Evolutionary conservation across 2,329 filamentous ascomycete genomes (phyloP).

Genomic region (Ophiostoma novo-ulmi): DNA sequence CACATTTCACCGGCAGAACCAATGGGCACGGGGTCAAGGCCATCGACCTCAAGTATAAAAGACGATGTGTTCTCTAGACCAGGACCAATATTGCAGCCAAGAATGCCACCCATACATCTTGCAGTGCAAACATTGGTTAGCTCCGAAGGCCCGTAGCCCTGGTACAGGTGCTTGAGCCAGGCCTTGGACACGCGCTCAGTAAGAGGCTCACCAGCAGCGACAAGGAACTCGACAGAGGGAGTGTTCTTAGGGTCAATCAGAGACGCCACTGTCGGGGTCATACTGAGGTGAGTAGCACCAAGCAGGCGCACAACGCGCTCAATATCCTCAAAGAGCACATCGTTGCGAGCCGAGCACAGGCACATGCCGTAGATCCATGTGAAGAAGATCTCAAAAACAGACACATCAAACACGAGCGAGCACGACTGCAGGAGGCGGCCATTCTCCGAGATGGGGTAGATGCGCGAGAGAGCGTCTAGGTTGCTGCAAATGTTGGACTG

Average conservation of each 20-base stretch:
- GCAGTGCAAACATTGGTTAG: conserved; percentile 85
- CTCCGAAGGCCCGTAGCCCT: conserved; percentile 81
- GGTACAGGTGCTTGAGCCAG: conserved; percentile 68
- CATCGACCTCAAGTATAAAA: conserved; percentile 52
- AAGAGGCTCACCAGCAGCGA: conserved; percentile 85
- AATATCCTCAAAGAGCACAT: conserved; percentile 80
- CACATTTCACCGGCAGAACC: conserved; percentile 78
- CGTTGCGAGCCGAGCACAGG: conserved; percentile 73
- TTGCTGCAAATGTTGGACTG: conserved; percentile 89
- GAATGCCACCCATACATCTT: conserved; percentile 55
- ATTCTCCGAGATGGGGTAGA: conserved; percentile 65
- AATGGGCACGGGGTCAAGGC: conserved; percentile 53
- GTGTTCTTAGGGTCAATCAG: conserved; percentile 74
- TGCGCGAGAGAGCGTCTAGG: conserved; percentile 76
- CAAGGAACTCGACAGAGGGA: conserved; percentile 83
- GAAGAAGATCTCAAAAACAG: conserved; percentile 90
- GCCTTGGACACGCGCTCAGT: conserved; percentile 63
- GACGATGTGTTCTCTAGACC: conserved; percentile 71
- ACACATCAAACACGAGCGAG: conserved; percentile 91
- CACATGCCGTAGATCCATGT: conserved; percentile 88
- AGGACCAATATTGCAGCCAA: conserved; percentile 70
- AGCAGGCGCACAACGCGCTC: conserved; percentile 65
- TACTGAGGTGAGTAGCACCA: conserved; percentile 80
- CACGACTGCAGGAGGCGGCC: conserved; percentile 76
- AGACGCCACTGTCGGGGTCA: conserved; percentile 81